Evolutionary conservation across 1,139 yeast species (phyloP).

Genomic region (Suhomyces terraborum): DNA sequence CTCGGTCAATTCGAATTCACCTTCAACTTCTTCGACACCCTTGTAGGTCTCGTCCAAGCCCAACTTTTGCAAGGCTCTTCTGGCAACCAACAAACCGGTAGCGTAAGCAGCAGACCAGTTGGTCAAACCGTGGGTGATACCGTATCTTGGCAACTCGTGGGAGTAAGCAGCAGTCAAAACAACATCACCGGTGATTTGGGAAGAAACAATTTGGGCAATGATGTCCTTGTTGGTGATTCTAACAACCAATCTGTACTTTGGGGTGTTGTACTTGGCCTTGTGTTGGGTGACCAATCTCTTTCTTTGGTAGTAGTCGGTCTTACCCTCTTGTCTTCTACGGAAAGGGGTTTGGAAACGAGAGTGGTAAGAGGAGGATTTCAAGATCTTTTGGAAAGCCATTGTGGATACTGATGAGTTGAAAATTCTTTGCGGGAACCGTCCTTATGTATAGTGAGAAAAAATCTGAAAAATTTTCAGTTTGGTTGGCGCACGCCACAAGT

Average conservation of each 20-base stretch:
- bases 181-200: constrained; percentile 96
- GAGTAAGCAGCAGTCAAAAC: constrained; percentile 98
- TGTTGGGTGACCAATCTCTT: constrained; percentile 99
- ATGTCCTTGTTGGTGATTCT: constrained; percentile 99
- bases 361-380: constrained; percentile 91
- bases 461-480: constrained; percentile 14
- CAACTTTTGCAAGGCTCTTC: constrained; percentile 98
- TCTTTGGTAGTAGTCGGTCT: constrained; percentile 99
- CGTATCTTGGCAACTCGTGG: constrained; percentile 98
- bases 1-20: constrained; percentile 97
- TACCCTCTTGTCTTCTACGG: constrained; percentile 99
- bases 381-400: constrained; percentile 77
- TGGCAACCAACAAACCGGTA: constrained; percentile 97
- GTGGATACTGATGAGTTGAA: constrained; percentile 20
- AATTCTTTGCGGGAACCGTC: not conserved
- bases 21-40: constrained; percentile 99
- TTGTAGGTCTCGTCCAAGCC: constrained; percentile 97
- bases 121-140: constrained; percentile 98
- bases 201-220: constrained; percentile 95
- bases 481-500: constrained; percentile 11
- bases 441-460: constrained; percentile 10
- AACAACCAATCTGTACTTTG: constrained; percentile 99
- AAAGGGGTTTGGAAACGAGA: constrained; percentile 99
- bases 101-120: constrained; percentile 99
- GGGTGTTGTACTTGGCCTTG: constrained; percentile 99